Conservation (phyloP, 2,329 filamentous ascomycete species). For the Cordyceps cicadae region DNA sequence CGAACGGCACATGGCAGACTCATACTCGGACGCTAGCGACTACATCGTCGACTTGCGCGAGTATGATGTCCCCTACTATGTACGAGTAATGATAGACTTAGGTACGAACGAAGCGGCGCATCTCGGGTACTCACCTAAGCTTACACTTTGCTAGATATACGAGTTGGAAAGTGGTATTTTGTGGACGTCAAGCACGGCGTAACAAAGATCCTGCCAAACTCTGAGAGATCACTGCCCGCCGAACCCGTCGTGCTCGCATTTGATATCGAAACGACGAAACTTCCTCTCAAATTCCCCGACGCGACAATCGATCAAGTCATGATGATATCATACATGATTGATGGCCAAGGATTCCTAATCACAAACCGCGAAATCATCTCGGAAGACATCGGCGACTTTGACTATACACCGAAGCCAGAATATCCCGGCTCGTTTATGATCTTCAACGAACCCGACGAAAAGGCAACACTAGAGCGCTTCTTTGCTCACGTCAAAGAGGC, state of each 20-base stretch:
- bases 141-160: constrained; percentile 58
- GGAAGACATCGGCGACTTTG: constrained; percentile 94
- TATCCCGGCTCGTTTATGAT: constrained; percentile 94
- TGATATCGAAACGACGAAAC: constrained; percentile 96
- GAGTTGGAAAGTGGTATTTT: constrained; percentile 94
- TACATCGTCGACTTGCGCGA: constrained; percentile 98
- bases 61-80: constrained; percentile 98
- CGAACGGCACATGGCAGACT: constrained; percentile 67
- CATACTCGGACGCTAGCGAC: constrained; percentile 83
- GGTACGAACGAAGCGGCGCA: constrained; percentile 35
- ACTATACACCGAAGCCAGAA: constrained; percentile 95
- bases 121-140: not conserved
- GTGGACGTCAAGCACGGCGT: constrained; percentile 90
- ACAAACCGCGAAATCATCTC: constrained; percentile 97
- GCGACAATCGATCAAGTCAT: constrained; percentile 92
- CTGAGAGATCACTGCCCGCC: constrained; percentile 79
- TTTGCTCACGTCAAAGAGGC: constrained; percentile 94
- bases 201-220: constrained; percentile 74
- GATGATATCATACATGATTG: constrained; percentile 99
- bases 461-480: constrained; percentile 78
- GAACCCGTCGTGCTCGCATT: constrained; percentile 98
- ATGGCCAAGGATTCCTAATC: constrained; percentile 94
- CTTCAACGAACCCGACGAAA: constrained; percentile 96
- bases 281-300: constrained; percentile 94
- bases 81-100: constrained; percentile 95